phyloP scores from a whole-genome alignment of 176 grass and related monocot species.

The Ensete glaucum region DNA sequence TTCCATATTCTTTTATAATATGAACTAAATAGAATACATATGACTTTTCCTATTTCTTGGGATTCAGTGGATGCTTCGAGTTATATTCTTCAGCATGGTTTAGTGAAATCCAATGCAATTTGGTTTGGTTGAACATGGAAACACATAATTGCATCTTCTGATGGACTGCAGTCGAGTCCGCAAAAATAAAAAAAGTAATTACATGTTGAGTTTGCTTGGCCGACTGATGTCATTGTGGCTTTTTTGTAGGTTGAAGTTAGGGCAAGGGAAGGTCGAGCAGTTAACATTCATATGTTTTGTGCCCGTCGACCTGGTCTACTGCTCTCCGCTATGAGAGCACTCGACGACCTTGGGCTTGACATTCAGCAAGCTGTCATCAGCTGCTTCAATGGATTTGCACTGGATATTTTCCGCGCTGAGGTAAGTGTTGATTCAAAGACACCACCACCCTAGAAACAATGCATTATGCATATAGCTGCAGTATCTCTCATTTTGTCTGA shows the following conservation, averaged over 20 bases:
- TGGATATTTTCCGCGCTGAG: constrained; percentile 67
- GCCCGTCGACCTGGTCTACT: constrained; percentile 43
- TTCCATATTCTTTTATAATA: too few relatives aligned
- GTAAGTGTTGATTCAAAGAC: constrained; percentile 15
- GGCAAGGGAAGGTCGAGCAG: constrained; percentile 42
- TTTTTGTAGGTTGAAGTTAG: constrained; percentile 55
- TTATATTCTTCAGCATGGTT: too few relatives aligned
- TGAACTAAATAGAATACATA: too few relatives aligned
- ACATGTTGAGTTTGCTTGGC: too few relatives aligned
- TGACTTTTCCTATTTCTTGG: too few relatives aligned
- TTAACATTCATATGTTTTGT: constrained; percentile 88
- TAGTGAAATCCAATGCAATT: neutral
- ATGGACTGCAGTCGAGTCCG: too few relatives aligned
- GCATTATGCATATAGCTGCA: neutral
- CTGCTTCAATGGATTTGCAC: constrained; percentile 54
- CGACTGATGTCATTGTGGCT: neutral
- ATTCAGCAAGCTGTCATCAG: constrained; percentile 56
- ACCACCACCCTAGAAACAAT: neutral
- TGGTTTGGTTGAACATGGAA: too few relatives aligned
- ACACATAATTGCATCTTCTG: too few relatives aligned
- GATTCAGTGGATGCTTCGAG: too few relatives aligned
- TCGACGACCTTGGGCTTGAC: constrained; percentile 56
- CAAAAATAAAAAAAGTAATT: too few relatives aligned
- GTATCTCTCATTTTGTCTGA: neutral
- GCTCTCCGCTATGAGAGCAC: constrained; percentile 47